Conservation (phyloP, 805 yeast genomes). For the Danielia oregonensis region DNA sequence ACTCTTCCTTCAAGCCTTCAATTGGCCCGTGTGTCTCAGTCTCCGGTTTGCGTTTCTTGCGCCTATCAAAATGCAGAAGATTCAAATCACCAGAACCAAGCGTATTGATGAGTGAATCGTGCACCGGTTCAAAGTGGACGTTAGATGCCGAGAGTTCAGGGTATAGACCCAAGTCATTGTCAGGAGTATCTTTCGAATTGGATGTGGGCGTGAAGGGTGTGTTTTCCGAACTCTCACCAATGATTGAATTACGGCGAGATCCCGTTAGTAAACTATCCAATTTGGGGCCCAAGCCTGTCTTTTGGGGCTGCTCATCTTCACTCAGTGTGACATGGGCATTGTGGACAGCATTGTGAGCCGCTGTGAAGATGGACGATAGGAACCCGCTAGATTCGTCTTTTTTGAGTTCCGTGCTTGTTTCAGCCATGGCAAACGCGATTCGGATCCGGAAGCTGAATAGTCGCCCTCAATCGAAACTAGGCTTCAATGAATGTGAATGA, state of each 20-base stretch:
- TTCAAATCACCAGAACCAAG: conserved; percentile 48
- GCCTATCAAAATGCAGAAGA: conserved; percentile 25
- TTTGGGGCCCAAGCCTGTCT: not conserved
- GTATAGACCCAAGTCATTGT: not conserved
- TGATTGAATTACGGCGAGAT: not conserved
- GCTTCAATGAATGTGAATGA: not conserved
- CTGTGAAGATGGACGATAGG: conserved; percentile 41
- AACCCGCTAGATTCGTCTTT: conserved; percentile 27
- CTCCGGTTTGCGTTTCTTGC: conserved; percentile 1
- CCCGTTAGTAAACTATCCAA: not conserved
- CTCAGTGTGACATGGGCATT: conserved; percentile 8
- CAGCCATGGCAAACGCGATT: too few species aligned
- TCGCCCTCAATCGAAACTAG: not conserved
- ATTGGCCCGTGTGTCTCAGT: conserved; percentile 2
- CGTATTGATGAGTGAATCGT: conserved; percentile 44
- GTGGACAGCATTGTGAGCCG: conserved; percentile 46
- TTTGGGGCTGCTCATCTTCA: not conserved
- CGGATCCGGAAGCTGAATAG: not conserved
- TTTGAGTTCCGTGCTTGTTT: too few species aligned
- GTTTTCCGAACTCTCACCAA: not conserved
- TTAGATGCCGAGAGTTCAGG: conserved; percentile 17
- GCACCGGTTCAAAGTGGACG: conserved; percentile 46
- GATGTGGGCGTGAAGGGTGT: not conserved
- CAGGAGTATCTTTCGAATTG: too few species aligned
- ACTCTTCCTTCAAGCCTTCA: conserved; percentile 7